phyloP scores from a whole-genome alignment of 345 rosid genomes.

The Euphorbia peplus region DNA sequence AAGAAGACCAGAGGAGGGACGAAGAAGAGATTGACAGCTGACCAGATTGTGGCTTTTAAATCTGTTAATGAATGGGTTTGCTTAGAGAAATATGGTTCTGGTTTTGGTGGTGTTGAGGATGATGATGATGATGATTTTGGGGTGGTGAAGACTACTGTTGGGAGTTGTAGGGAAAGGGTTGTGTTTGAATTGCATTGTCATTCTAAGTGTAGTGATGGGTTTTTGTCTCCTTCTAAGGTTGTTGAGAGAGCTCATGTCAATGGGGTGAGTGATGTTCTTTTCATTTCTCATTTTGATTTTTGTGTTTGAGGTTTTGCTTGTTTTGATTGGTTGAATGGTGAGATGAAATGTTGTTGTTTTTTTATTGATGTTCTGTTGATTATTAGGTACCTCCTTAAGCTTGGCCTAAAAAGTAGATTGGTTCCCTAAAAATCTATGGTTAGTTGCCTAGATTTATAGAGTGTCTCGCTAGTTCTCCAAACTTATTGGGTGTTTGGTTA shows the following conservation, averaged over 20 bases:
- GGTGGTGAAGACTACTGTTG: conserved; percentile 39
- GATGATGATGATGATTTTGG: conserved; percentile 62
- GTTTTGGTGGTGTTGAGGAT: conserved; percentile 15
- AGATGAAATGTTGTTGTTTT: conserved; percentile 1
- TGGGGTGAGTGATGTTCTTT: conserved; percentile 54
- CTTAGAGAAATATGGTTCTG: conserved; percentile 37
- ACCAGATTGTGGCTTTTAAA: conserved; percentile 61
- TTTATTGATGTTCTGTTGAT: not conserved
- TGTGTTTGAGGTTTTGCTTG: not conserved
- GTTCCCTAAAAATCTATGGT: too few relatives aligned
- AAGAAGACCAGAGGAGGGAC: conserved; percentile 77
- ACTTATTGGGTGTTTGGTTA: too few relatives aligned
- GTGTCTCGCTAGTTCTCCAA: too few relatives aligned
- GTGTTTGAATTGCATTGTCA: conserved; percentile 90
- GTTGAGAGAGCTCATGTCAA: conserved; percentile 80
- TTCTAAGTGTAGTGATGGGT: conserved; percentile 91
- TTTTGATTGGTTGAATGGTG: not conserved
- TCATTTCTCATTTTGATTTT: not conserved
- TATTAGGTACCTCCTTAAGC: too few relatives aligned
- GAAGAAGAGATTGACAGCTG: conserved; percentile 68
- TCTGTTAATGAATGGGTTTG: conserved; percentile 70
- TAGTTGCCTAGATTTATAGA: too few relatives aligned
- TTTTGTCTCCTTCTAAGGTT: conserved; percentile 83
- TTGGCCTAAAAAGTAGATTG: too few relatives aligned
- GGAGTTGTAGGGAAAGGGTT: conserved; percentile 38